Evolutionary conservation across 2,329 filamentous ascomycete species (phyloP).

Genomic region (Colletotrichum nymphaeae): DNA sequence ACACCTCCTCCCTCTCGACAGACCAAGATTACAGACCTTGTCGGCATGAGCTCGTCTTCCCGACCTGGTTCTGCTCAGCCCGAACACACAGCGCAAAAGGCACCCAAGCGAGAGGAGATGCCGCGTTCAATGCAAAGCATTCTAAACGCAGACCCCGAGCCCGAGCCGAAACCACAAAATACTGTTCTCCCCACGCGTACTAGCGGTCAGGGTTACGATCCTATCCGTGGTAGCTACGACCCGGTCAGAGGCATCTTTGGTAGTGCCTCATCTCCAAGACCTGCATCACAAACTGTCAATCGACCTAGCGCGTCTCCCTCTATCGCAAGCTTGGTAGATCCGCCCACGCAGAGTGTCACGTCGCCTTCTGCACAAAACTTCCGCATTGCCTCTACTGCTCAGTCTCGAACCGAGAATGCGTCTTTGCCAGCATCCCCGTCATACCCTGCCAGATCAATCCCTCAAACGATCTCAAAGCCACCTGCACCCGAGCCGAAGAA

Average conservation of each 20-base stretch:
- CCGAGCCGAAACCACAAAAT: constrained; percentile 55
- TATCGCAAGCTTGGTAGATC: constrained; percentile 90
- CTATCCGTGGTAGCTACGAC: constrained; percentile 82
- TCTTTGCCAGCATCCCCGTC: constrained; percentile 58
- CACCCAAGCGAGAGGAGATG: constrained; percentile 63
- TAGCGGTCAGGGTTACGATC: constrained; percentile 88
- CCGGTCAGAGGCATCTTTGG: constrained; percentile 62
- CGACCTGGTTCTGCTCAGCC: constrained; percentile 42
- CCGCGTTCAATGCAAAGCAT: constrained; percentile 67
- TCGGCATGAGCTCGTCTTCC: constrained; percentile 39
- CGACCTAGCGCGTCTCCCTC: constrained; percentile 91
- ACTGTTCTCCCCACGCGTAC: constrained; percentile 63
- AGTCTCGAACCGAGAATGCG: constrained; percentile 47
- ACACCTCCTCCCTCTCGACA: constrained; percentile 44
- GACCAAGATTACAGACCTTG: constrained; percentile 54
- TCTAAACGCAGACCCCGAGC: constrained; percentile 63
- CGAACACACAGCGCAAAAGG: constrained; percentile 54
- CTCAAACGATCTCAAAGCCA: constrained; percentile 47
- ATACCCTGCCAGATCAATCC: constrained; percentile 48
- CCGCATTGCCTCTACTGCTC: constrained; percentile 40
- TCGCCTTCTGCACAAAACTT: constrained; percentile 47
- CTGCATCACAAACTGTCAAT: constrained; percentile 58
- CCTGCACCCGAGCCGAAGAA: constrained; percentile 51
- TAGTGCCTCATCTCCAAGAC: constrained; percentile 61
- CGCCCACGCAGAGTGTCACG: constrained; percentile 51